These are phyloP conservation scores for Tarenaya hassleriana DNA, from an alignment of 345 rosid genomes.

Conservation along the genomic window DNA sequence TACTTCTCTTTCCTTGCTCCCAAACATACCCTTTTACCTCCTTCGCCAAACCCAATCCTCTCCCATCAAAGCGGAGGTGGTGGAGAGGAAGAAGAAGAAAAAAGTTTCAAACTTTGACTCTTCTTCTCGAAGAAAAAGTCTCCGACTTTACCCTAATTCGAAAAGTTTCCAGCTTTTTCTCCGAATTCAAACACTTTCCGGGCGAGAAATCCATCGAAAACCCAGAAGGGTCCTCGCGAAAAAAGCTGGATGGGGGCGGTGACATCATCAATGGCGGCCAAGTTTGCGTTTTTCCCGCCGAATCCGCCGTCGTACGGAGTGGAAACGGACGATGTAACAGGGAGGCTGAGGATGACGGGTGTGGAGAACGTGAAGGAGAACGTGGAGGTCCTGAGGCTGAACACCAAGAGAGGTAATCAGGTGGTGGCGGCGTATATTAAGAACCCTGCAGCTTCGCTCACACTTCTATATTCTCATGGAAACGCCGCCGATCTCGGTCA, in stretches of 20 bases:
- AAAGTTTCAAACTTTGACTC: not conserved
- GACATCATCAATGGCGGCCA: conserved; percentile 90
- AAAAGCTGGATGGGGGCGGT: conserved; percentile 59
- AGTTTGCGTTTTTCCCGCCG: conserved; percentile 95
- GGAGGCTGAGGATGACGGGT: conserved; percentile 54
- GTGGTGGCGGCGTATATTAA: conserved; percentile 73
- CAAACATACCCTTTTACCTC: not conserved
- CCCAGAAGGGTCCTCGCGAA: not conserved
- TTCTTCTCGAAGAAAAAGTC: not conserved
- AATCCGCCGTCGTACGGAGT: conserved; percentile 75
- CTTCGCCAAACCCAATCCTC: not conserved
- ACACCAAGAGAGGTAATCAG: conserved; percentile 75
- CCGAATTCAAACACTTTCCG: not conserved
- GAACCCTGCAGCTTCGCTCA: conserved; percentile 71
- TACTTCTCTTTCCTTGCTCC: not conserved
- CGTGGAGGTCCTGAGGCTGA: conserved; percentile 58
- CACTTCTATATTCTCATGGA: conserved; percentile 81
- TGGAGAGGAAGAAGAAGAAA: too few species aligned
- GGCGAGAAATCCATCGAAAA: not conserved
- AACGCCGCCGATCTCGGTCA: conserved; percentile 98
- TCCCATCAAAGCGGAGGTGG: not conserved
- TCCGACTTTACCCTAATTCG: not conserved
- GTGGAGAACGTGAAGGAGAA: conserved; percentile 44
- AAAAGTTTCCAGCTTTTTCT: not conserved
- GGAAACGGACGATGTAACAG: conserved; percentile 35